Conservation (phyloP, 2,329 filamentous ascomycete species). For the Gnomoniopsis sp. region DNA sequence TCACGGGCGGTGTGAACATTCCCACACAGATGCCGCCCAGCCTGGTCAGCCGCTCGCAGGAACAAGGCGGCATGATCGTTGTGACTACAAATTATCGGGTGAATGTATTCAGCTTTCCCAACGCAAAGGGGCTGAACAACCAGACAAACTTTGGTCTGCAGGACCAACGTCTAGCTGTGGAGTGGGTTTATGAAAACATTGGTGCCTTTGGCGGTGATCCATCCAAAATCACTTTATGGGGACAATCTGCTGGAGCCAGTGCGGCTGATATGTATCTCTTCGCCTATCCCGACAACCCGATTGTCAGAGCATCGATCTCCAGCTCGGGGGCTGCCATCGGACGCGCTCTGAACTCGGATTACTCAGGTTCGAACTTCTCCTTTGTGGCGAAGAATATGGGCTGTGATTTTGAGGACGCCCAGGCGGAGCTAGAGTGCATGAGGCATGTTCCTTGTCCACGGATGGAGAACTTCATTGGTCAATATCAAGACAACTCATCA, state of each 20-base stretch:
- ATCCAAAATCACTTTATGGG: constrained; percentile 31
- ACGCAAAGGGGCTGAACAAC: constrained; percentile 23
- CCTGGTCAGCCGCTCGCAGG: constrained; percentile 36
- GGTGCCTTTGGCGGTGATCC: constrained; percentile 37
- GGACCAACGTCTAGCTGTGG: constrained; percentile 23
- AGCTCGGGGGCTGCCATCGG: constrained; percentile 19
- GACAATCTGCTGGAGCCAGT: constrained; percentile 25
- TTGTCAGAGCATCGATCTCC: constrained; percentile 17
- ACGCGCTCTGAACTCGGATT: constrained; percentile 10
- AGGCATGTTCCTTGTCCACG: constrained; percentile 22
- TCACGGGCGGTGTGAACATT: constrained; percentile 32
- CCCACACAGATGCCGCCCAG: constrained; percentile 36
- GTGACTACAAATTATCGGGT: constrained; percentile 32
- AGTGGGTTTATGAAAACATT: constrained; percentile 38
- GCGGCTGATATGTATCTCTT: constrained; percentile 24
- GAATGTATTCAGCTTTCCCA: constrained; percentile 25
- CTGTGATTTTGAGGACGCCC: constrained; percentile 23
- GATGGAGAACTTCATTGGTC: constrained; percentile 26
- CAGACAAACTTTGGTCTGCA: constrained; percentile 16
- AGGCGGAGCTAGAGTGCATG: constrained; percentile 28
- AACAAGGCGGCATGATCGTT: constrained; percentile 31
- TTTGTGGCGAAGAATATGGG: constrained; percentile 27
- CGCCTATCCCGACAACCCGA: constrained; percentile 25
- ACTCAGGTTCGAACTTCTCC: constrained; percentile 25
- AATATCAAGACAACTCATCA: constrained; percentile 21